A percentile compares a stretch with the other conserved stretches of the same genome.
These are phyloP conservation scores for Phaeophleospora eucalypticola DNA, from an alignment of 2,329 filamentous ascomycete genomes.

Conservation along the genomic window DNA sequence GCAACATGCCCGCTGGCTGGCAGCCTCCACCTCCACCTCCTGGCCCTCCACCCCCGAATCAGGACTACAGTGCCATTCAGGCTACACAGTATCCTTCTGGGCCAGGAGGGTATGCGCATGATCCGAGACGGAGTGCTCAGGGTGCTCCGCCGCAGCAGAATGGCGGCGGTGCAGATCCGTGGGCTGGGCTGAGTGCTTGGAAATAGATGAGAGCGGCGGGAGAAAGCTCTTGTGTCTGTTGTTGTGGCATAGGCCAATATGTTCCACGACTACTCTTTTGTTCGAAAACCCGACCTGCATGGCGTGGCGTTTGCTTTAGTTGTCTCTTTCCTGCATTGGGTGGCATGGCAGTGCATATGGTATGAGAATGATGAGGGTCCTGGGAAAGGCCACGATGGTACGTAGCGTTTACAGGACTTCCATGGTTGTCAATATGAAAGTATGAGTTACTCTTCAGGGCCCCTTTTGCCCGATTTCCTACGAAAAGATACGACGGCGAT, in stretches of 20 bases:
- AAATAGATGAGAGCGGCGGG: constrained; percentile 50
- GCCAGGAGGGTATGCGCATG: constrained; percentile 54
- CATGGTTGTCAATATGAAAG: too few species aligned
- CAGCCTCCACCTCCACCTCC: constrained; percentile 65
- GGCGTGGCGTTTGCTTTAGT: constrained; percentile 3
- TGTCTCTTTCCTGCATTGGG: neutral
- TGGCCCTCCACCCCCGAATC: constrained; percentile 55
- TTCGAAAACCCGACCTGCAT: too few species aligned
- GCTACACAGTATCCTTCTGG: constrained; percentile 41
- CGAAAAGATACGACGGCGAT: too few species aligned
- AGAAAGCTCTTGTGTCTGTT: neutral
- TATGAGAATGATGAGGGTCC: neutral
- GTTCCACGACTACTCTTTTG: too few species aligned
- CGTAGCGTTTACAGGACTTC: neutral
- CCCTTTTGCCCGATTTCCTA: too few species aligned
- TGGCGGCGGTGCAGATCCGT: constrained; percentile 55
- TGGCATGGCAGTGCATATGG: neutral
- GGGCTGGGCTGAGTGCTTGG: constrained; percentile 68
- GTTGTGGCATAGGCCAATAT: neutral
- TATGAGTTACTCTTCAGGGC: too few species aligned
- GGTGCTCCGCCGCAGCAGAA: constrained; percentile 38
- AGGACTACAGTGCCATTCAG: constrained; percentile 47
- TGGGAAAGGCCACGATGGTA: neutral
- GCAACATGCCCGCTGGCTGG: constrained; percentile 57
- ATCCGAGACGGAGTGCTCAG: constrained; percentile 41